Conservation (phyloP, 2,329 filamentous ascomycete genomes). For the Bipolaris bicolor region DNA sequence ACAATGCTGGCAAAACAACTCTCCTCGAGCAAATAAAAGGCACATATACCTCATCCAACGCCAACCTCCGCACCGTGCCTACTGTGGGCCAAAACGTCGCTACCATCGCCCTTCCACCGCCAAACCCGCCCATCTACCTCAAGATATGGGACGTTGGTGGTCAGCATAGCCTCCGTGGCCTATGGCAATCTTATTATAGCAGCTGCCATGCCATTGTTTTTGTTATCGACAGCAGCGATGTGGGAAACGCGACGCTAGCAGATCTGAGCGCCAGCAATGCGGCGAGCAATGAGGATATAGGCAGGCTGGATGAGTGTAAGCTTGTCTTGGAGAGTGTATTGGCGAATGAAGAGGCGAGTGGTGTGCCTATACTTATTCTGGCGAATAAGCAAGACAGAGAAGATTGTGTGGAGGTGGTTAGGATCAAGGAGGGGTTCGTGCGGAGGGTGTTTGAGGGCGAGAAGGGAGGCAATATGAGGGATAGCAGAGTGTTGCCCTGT, state of each 20-base stretch:
- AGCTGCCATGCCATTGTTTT: constrained; percentile 97
- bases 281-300: constrained; percentile 45
- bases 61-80: constrained; percentile 82
- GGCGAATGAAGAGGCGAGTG: constrained; percentile 83
- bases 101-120: constrained; percentile 72
- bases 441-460: constrained; percentile 95
- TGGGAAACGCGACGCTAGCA: constrained; percentile 79
- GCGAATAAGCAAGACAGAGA: constrained; percentile 98
- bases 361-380: constrained; percentile 87
- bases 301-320: constrained; percentile 84
- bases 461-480: constrained; percentile 82
- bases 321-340: constrained; percentile 89
- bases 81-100: constrained; percentile 97
- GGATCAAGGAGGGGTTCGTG: constrained; percentile 95
- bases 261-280: constrained; percentile 47
- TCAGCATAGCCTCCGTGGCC: constrained; percentile 82
- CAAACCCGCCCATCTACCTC: constrained; percentile 84
- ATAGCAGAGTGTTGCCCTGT: constrained; percentile 88
- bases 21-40: constrained; percentile 96
- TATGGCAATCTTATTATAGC: constrained; percentile 96
- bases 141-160: constrained; percentile 99
- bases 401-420: constrained; percentile 95
- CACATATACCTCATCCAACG: constrained; percentile 74
- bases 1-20: constrained; percentile 98
- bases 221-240: constrained; percentile 93